phyloP scores from a whole-genome alignment of 805 yeast genomes.

The Jamesozyma jinghongensis region DNA sequence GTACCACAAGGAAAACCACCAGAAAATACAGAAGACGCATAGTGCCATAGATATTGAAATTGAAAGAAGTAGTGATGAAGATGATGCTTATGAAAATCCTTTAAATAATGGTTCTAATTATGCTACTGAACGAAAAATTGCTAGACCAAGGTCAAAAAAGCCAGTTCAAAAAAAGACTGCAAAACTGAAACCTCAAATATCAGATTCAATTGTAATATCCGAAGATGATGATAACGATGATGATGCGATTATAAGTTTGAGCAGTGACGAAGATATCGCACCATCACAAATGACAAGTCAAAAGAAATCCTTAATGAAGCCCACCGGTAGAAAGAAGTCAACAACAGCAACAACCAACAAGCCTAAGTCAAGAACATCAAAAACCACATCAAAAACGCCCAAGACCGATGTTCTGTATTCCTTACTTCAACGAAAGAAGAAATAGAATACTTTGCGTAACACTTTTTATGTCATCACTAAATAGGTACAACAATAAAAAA shows the following conservation, averaged over 20 bases:
- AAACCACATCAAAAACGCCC: conserved; percentile 19
- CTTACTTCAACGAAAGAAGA: conserved; percentile 22
- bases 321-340: not conserved
- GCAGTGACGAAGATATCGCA: conserved; percentile 1
- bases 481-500: no score
- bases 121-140: not conserved
- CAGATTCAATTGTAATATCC: conserved; percentile 10
- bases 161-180: not conserved
- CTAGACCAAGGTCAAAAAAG: not conserved
- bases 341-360: not conserved
- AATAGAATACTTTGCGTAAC: conserved; percentile 7
- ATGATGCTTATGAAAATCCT: no score
- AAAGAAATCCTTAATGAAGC: not conserved
- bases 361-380: conserved; percentile 7
- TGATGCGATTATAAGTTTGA: conserved; percentile 1
- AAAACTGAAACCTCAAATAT: not conserved
- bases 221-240: conserved; percentile 4
- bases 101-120: not conserved
- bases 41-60: not conserved
- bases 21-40: not conserved
- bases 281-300: not conserved
- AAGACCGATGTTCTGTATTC: conserved; percentile 25
- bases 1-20: not conserved
- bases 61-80: not conserved
- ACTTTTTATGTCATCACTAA: no score